Evolutionary conservation across 345 rosid genomes (phyloP).

Genomic region (Aquilaria yunnanensis): DNA sequence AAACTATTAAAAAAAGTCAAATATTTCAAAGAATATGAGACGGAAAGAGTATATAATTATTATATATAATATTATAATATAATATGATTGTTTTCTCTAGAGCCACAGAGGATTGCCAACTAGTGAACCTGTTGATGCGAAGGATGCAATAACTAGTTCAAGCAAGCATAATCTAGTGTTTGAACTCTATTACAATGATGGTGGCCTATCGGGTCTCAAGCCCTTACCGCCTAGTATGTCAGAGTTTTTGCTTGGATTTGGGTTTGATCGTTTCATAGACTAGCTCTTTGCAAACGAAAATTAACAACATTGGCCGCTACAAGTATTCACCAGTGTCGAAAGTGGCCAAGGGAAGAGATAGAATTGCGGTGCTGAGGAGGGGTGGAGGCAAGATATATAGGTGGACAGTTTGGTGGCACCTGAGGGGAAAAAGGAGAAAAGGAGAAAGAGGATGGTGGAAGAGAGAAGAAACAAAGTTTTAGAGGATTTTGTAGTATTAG

Average conservation of each 20-base stretch:
- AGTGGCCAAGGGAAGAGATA: constrained; percentile 28
- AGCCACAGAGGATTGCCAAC: constrained; percentile 22
- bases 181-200: constrained; percentile 83
- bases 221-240: constrained; percentile 79
- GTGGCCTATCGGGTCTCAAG: constrained; percentile 66
- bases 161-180: constrained; percentile 33
- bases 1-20: too few species aligned
- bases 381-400: too few species aligned
- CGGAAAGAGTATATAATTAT: too few species aligned
- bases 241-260: constrained; percentile 82
- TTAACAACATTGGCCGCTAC: constrained; percentile 40
- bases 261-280: constrained; percentile 72
- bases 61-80: too few species aligned
- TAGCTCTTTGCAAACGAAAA: constrained; percentile 72
- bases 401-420: too few species aligned
- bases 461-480: too few species aligned
- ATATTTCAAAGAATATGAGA: too few species aligned
- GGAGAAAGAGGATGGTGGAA: too few species aligned
- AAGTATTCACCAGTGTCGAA: constrained; percentile 83
- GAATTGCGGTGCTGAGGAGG: too few species aligned
- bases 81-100: constrained; percentile 52
- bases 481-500: too few species aligned
- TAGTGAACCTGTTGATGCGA: constrained; percentile 5
- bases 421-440: too few species aligned
- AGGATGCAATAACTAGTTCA: constrained; percentile 1